Evolutionary conservation across 2,329 filamentous ascomycete genomes (phyloP).

Genomic region (Verticillium klebahnii): DNA sequence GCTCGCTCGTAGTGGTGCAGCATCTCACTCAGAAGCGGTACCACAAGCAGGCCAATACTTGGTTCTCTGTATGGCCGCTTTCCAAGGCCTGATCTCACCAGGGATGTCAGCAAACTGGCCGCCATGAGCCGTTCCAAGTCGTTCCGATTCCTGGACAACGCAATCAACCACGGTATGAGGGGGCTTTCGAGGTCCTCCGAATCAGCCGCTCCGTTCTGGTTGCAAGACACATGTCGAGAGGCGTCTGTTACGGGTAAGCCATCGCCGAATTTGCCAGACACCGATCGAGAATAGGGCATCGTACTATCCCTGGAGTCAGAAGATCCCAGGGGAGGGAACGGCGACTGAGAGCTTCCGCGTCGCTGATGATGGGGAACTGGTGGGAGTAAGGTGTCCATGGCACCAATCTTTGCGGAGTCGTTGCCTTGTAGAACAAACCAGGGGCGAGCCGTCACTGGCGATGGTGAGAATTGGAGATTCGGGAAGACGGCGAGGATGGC

Average conservation of each 20-base stretch:
- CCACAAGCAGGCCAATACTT: slow-evolving; percentile 60
- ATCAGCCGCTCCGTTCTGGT: slow-evolving; percentile 26
- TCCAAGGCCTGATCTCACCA: slow-evolving; percentile 65
- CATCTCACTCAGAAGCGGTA: slow-evolving; percentile 53
- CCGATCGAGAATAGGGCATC: slow-evolving; percentile 9
- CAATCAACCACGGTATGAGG: slow-evolving; percentile 69
- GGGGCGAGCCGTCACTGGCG: slow-evolving; percentile 17
- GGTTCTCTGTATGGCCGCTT: slow-evolving; percentile 56
- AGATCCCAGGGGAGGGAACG: slow-evolving; percentile 50
- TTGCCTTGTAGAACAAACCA: slow-evolving; percentile 41
- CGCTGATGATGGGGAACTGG: slow-evolving; percentile 37
- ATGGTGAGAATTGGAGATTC: slow-evolving; percentile 42
- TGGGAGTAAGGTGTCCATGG: slow-evolving; percentile 64
- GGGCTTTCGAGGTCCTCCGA: slow-evolving; percentile 63
- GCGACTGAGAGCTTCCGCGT: slow-evolving; percentile 27
- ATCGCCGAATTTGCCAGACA: slow-evolving; percentile 20
- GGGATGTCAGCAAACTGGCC: slow-evolving; percentile 61
- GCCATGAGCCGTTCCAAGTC: slow-evolving; percentile 63
- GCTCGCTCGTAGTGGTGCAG: not conserved
- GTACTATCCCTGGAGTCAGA: slow-evolving; percentile 33
- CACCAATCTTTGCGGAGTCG: slow-evolving; percentile 32
- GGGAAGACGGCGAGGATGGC: slow-evolving; percentile 67
- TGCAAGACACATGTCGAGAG: slow-evolving; percentile 20
- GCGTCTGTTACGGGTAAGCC: slow-evolving; percentile 25
- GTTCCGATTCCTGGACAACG: slow-evolving; percentile 51